These are phyloP conservation scores for Candida cerambycidarum DNA, from an alignment of 805 yeast species.

Conservation along the genomic window DNA sequence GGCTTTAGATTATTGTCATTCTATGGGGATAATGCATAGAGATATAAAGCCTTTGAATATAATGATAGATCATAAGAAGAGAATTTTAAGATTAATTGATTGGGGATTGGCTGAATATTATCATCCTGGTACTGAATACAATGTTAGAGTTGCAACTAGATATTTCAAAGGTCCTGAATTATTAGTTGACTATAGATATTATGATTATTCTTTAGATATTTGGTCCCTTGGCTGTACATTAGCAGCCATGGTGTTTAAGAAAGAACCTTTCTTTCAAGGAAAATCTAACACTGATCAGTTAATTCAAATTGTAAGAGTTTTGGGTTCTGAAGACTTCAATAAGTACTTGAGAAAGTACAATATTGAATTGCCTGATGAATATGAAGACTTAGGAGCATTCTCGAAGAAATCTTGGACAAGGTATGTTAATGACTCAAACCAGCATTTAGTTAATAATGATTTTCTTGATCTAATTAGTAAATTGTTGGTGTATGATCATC, in stretches of 20 bases:
- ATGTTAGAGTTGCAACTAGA: slow-evolving; percentile 91
- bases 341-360: slow-evolving; percentile 70
- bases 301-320: slow-evolving; percentile 81
- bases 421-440: slow-evolving; percentile 70
- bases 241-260: slow-evolving; percentile 85
- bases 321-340: slow-evolving; percentile 81
- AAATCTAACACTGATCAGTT: slow-evolving; percentile 88
- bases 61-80: slow-evolving; percentile 83
- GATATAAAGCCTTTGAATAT: slow-evolving; percentile 96
- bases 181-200: slow-evolving; percentile 78
- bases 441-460: slow-evolving; percentile 61
- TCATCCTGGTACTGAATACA: slow-evolving; percentile 84
- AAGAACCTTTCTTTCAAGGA: slow-evolving; percentile 92
- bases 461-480: slow-evolving; percentile 80
- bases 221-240: slow-evolving; percentile 95
- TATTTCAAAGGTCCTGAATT: slow-evolving; percentile 94
- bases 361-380: slow-evolving; percentile 68
- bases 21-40: slow-evolving; percentile 94
- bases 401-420: slow-evolving; percentile 84
- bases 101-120: slow-evolving; percentile 97
- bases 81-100: slow-evolving; percentile 76
- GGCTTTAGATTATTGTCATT: slow-evolving; percentile 87
- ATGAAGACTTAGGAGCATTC: slow-evolving; percentile 63
- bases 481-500: slow-evolving; percentile 82
- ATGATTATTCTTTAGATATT: slow-evolving; percentile 87